Evolutionary conservation across 805 yeast species (phyloP), one percentile per base, ranked within the genome.

Genomic region (Myxozyma neotropica): DNA sequence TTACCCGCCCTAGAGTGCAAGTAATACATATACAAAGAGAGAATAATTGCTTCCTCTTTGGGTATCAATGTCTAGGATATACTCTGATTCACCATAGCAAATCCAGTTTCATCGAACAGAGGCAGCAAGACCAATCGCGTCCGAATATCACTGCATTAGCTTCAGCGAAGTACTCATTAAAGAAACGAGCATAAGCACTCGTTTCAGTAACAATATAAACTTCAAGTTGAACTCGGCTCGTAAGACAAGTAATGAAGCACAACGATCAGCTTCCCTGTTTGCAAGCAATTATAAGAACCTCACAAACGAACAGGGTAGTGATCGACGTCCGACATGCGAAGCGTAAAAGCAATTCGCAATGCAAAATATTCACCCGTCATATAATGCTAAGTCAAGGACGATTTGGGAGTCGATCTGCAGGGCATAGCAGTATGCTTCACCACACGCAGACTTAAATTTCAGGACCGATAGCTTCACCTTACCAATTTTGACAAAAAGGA

Each of bases 71-170:
- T 29, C 33, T 29, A 10, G 17, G n/a, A 15, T n/a, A 8, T 7
- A 6, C 42, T 13, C 42, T 38, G 42, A 15, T 4, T 15, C 21
- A n/a, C 42, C 17, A 38, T 7, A 15, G 21, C 42, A 8, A 7
- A 7, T 10, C 33, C 33, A 29, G 10, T 38, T n/a, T 38, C 42
- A 38, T 38, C 21, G 13, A 38, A 38, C 21, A 17, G 33, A 26
- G 33, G 47, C 47, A 43, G 47, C n/a, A 43, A 43, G 47, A 43
- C 47, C 47, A 26, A 23, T 26, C 47, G 33, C 33, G 26, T 24
- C 33, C 17, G 33, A 26, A 23, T 12, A 26, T 24, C 31, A 43
- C 33, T 8, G 47, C 47, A 43, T 24, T 43, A 43, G 45, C 47
- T 43, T 17, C 47, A 26, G 31, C 13, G 42, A 38, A 38, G 42